phyloP scores from a whole-genome alignment of 805 yeast species.

The Lipomyces chichibuensis region DNA sequence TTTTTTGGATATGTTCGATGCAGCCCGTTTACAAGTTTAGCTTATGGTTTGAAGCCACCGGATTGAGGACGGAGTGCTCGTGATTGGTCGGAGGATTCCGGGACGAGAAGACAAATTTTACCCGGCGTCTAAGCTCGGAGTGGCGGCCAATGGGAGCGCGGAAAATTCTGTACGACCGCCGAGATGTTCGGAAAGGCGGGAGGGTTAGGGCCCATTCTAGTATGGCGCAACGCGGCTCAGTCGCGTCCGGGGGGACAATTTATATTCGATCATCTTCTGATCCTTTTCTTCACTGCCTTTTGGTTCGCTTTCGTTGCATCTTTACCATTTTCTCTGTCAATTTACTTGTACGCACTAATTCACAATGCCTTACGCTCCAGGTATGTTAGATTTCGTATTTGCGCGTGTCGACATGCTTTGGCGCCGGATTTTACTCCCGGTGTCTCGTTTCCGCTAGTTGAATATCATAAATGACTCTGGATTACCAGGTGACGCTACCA shows the following conservation, averaged over 20 bases:
- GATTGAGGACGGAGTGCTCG: too few relatives aligned
- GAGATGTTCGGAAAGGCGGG: too few relatives aligned
- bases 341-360: conserved; percentile 1
- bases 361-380: conserved; percentile 34
- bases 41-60: too few relatives aligned
- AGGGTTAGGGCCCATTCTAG: too few relatives aligned
- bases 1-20: too few relatives aligned
- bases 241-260: conserved; percentile 1
- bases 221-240: background rate
- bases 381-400: conserved; percentile 11
- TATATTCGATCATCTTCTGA: background rate
- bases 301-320: background rate
- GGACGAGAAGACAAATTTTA: too few relatives aligned
- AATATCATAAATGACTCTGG: background rate
- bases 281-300: background rate
- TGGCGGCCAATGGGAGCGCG: conserved; percentile 26
- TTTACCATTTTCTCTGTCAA: background rate
- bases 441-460: background rate
- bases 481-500: conserved; percentile 66
- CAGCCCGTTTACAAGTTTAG: too few relatives aligned
- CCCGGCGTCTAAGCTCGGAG: background rate
- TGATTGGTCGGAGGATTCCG: too few relatives aligned
- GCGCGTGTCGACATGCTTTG: too few relatives aligned
- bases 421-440: background rate
- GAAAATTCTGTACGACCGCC: background rate